Conservation (phyloP, 2,329 filamentous ascomycete species). For the Grosmannia penicillata region DNA sequence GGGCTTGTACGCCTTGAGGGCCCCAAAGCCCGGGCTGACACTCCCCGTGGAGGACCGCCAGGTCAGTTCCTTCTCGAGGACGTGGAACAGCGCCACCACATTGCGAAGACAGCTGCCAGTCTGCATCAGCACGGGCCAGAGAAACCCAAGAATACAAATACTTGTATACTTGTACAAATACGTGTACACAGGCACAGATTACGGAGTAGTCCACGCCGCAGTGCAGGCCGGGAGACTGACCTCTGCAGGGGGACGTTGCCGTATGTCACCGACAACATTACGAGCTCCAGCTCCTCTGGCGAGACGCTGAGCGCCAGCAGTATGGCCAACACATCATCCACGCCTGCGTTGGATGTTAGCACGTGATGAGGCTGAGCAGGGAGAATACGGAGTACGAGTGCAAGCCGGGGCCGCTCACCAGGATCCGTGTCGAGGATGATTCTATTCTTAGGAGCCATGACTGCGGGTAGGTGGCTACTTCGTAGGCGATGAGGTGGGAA, state of each 20-base stretch:
- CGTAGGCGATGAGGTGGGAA: background rate
- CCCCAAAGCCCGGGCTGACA: slow-evolving; percentile 51
- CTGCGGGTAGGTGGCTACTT: background rate
- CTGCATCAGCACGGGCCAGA: background rate
- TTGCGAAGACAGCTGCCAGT: slow-evolving; percentile 64
- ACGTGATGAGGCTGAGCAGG: slow-evolving; percentile 5
- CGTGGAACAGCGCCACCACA: slow-evolving; percentile 77
- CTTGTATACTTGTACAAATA: too few species aligned
- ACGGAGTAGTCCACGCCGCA: too few species aligned
- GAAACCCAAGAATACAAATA: background rate
- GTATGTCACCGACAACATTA: slow-evolving; percentile 80
- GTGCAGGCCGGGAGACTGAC: slow-evolving; percentile 33
- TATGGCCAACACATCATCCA: slow-evolving; percentile 83
- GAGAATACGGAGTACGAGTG: background rate
- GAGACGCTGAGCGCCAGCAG: slow-evolving; percentile 71
- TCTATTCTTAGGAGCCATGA: slow-evolving; percentile 53
- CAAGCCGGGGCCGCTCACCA: slow-evolving; percentile 27
- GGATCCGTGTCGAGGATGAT: slow-evolving; percentile 97
- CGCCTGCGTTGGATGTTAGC: slow-evolving; percentile 33
- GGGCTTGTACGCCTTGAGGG: slow-evolving; percentile 59
- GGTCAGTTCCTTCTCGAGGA: slow-evolving; percentile 73
- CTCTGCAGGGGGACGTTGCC: slow-evolving; percentile 83
- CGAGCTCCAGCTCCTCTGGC: slow-evolving; percentile 71
- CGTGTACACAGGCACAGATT: too few species aligned
- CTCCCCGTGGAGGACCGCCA: slow-evolving; percentile 63